phyloP scores from a whole-genome alignment of 139 green algal genomes.

The Chlamydomonas incerta region DNA sequence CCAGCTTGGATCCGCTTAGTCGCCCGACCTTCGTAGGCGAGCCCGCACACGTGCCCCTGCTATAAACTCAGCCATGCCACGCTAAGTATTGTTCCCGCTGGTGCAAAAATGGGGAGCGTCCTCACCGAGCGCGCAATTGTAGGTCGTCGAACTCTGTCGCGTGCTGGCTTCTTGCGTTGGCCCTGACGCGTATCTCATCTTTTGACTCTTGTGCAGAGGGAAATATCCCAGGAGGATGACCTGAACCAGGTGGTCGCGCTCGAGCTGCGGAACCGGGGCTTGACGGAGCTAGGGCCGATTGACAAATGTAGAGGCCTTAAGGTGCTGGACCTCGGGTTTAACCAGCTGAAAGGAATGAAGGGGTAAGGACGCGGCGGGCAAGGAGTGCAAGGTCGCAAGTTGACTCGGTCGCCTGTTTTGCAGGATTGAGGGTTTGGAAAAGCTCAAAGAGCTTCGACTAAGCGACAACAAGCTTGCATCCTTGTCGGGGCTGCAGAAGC shows the following conservation, averaged over 20 bases:
- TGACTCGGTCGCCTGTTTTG: neutral
- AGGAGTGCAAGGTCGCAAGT: neutral
- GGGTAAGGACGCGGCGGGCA: conserved; percentile 8
- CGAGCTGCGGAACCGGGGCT: conserved; percentile 29
- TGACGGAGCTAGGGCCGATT: conserved; percentile 31
- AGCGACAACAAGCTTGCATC: conserved; percentile 12
- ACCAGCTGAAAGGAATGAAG: conserved; percentile 32
- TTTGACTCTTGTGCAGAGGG: conserved; percentile 19
- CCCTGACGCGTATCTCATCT: too few relatives aligned
- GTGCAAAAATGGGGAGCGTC: neutral
- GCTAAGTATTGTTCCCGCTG: neutral
- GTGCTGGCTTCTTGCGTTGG: neutral
- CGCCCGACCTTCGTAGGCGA: too few relatives aligned
- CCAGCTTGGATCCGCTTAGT: too few relatives aligned
- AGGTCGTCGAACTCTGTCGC: too few relatives aligned
- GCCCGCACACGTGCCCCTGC: too few relatives aligned
- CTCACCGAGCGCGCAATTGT: neutral
- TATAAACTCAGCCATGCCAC: neutral
- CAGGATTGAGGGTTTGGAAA: conserved; percentile 32
- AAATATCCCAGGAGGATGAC: conserved; percentile 22
- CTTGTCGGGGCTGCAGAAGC: neutral
- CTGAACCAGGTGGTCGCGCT: conserved; percentile 27
- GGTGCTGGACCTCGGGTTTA: conserved; percentile 15
- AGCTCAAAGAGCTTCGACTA: conserved; percentile 20
- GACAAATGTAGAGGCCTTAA: conserved; percentile 27